Percentiles rank a stretch among this genome's conserved stretches.
phyloP scores from a whole-genome alignment of 2,329 filamentous ascomycete genomes.

The Sclerotinia borealis region DNA sequence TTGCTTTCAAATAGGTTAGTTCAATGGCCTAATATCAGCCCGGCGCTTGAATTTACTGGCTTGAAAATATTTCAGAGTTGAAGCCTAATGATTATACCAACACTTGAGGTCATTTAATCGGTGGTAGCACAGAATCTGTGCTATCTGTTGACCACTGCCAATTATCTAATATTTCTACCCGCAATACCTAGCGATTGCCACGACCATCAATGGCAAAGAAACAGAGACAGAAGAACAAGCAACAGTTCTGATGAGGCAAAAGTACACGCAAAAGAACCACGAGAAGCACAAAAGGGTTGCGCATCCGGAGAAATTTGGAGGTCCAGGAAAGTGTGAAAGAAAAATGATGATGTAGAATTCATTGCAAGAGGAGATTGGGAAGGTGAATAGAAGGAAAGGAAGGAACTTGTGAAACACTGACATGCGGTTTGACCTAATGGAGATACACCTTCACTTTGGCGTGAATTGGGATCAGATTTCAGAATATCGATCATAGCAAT shows the following conservation, averaged over 20 bases:
- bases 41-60: too few species aligned
- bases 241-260: neutral
- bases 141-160: neutral
- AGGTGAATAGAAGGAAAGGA: too few species aligned
- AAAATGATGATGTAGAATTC: neutral
- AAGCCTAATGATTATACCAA: neutral
- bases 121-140: neutral
- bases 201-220: neutral
- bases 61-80: neutral
- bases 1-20: neutral
- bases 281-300: neutral
- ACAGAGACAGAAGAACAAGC: neutral
- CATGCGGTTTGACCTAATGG: neutral
- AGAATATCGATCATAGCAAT: neutral
- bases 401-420: neutral
- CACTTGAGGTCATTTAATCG: neutral
- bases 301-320: neutral
- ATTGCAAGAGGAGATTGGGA: neutral
- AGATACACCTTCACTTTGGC: neutral
- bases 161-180: neutral
- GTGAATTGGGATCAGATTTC: neutral
- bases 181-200: neutral
- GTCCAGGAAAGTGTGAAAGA: too few species aligned
- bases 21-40: neutral
- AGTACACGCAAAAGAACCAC: neutral